Base-by-base conservation (phyloP, 2,329 filamentous ascomycete species). In the Madurella mycetomatis region DNA sequence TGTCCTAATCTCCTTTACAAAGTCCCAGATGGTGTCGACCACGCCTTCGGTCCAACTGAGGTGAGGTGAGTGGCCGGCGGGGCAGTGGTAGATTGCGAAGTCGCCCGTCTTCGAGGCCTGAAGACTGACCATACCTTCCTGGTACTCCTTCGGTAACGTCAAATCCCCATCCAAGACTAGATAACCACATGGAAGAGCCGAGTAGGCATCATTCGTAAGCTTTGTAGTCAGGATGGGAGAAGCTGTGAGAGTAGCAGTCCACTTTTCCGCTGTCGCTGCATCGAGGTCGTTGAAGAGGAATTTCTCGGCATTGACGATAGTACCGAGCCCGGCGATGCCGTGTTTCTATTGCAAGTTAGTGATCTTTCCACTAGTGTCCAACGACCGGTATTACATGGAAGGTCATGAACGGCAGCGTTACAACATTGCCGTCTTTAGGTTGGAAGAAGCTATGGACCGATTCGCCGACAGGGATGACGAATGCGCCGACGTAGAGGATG, bases 261-360 rank as follows among this genome's bases (percentile, higher is more conserved):
- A 51, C 49, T 46, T 17, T 34, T 41, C 40, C 17, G 49, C 49
- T 13, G n/a, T 9, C 9, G 13, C 34, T 11, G 9, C 41, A n/a
- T 51, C 34, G 49, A 51, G 49, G n/a, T 46, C 41, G 32, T 51
- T 51, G 34, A 51, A 51, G 18, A 51, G 42, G 42, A 45, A 51
- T 4, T 40, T 9, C n/a, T 51, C 49, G 9, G 32, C 49, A 19
- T 51, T 32, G 41, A 41, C 42, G 19, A 46, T 30, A 2, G 49
- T 51, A 15, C 34, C 41, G 18, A 51, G 41, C 17, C 49, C 49
- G 12, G 41, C 31, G 31, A 31, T 12, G 13, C 49, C 49, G 12
- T 51, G 19, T 46, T 46, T 51, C 42, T 51, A n/a, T 39, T 44
- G 4, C 34, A 37, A 12, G 34, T 37, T 37, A 37, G 34, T 9